Evolutionary conservation across 371 early-diverging fungal species (phyloP).

Genomic region (Nematocida sp.): DNA sequence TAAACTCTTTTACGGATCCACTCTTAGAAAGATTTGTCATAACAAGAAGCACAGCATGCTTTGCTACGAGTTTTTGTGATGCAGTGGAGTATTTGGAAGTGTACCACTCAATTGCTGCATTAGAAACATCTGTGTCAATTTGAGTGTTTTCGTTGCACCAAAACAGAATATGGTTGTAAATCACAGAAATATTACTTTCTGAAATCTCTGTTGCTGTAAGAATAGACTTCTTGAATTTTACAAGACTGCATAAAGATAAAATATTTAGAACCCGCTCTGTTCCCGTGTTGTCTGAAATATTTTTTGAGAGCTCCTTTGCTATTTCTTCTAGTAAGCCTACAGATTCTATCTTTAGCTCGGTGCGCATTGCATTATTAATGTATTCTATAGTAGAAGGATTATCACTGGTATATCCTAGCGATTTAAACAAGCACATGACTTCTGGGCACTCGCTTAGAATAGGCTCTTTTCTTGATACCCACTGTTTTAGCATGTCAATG

Average conservation of each 20-base stretch:
- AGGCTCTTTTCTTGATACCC: conserved; percentile 11
- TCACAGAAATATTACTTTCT: conserved; percentile 30
- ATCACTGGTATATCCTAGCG: not conserved
- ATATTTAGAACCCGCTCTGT: conserved; percentile 24
- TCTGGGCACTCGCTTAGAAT: conserved; percentile 14
- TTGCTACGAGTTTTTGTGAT: conserved; percentile 2
- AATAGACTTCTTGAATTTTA: conserved; percentile 26
- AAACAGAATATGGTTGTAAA: conserved; percentile 52
- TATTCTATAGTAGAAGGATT: conserved; percentile 19
- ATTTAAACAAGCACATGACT: conserved; percentile 2
- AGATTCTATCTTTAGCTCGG: not conserved
- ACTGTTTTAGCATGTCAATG: conserved; percentile 10
- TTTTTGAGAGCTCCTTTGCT: not conserved
- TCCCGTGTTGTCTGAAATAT: not conserved
- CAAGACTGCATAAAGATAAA: conserved; percentile 23
- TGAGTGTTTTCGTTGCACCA: conserved; percentile 4
- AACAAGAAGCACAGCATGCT: conserved; percentile 5
- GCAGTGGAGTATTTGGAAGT: not conserved
- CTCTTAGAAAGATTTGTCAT: conserved; percentile 21
- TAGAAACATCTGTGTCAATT: not conserved
- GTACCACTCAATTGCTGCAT: not conserved
- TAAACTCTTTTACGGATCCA: not conserved
- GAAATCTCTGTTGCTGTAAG: conserved; percentile 13
- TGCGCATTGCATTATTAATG: not conserved
- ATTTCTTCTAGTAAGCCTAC: conserved; percentile 20